phyloP scores from a whole-genome alignment of 805 yeast species.

The Candida argentea region DNA sequence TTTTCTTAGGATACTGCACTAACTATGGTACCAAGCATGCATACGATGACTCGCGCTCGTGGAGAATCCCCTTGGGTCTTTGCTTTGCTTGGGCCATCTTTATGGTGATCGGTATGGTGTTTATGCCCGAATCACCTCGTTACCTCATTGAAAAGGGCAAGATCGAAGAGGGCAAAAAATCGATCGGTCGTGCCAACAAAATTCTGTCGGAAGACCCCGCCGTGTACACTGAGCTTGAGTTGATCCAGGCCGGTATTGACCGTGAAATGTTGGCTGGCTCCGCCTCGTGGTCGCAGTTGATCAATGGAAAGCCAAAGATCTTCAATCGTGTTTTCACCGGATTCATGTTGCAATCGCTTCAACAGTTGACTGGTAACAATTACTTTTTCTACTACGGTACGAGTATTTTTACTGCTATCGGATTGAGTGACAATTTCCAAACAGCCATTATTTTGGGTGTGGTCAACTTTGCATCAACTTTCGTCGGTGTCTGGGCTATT shows the following conservation, averaged over 20 bases:
- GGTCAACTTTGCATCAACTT: conserved; percentile 46
- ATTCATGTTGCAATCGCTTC: conserved; percentile 45
- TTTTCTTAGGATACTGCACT: conserved; percentile 59
- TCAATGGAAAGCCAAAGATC: conserved; percentile 57
- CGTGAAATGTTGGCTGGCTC: conserved; percentile 52
- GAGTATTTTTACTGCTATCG: conserved; percentile 42
- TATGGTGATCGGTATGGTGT: conserved; percentile 40
- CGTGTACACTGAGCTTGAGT: conserved; percentile 42
- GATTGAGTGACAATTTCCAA: conserved; percentile 42
- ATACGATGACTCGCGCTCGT: conserved; percentile 41
- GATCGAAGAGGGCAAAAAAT: conserved; percentile 42
- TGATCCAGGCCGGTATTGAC: conserved; percentile 51
- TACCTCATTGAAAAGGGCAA: conserved; percentile 43
- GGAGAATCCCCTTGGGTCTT: conserved; percentile 60
- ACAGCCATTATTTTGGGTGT: conserved; percentile 47
- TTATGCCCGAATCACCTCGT: conserved; percentile 66
- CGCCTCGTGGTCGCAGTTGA: conserved; percentile 55
- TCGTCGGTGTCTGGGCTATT: conserved; percentile 39
- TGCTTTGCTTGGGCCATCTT: conserved; percentile 37
- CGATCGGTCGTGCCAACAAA: conserved; percentile 52
- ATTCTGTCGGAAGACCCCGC: conserved; percentile 42
- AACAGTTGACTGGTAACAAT: conserved; percentile 54
- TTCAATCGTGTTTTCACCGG: conserved; percentile 48
- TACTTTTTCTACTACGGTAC: conserved; percentile 57
- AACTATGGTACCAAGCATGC: conserved; percentile 50